A percentile compares a stretch with the other conserved stretches of the same genome.
phyloP scores from a whole-genome alignment of 2,329 filamentous ascomycete genomes.

The Trichophyton mentagrophytes region DNA sequence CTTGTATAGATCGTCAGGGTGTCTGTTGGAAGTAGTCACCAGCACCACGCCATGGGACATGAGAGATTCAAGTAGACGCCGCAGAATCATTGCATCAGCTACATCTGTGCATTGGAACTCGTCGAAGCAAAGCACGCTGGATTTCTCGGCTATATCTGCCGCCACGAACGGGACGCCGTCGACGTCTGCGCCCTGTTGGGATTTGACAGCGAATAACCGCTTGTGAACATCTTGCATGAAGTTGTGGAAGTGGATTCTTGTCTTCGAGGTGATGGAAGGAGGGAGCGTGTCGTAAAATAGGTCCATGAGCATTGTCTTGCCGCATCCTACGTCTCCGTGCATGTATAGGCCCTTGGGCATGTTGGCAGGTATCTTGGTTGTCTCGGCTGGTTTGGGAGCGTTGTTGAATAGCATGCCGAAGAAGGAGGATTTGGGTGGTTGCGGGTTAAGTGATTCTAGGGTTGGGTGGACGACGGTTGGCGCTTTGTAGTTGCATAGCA shows the following conservation, averaged over 20 bases:
- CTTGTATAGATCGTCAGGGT: slow-evolving; percentile 91
- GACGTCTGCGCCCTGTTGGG: slow-evolving; percentile 74
- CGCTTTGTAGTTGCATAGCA: slow-evolving; percentile 60
- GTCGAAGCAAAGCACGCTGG: slow-evolving; percentile 87
- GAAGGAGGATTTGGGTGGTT: slow-evolving; percentile 35
- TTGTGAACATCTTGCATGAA: slow-evolving; percentile 99
- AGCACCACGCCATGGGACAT: slow-evolving; percentile 97
- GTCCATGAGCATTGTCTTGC: slow-evolving; percentile 99
- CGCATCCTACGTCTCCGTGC: slow-evolving; percentile 90
- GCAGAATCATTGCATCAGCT: slow-evolving; percentile 93
- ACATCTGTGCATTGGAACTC: slow-evolving; percentile 99
- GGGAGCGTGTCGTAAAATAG: slow-evolving; percentile 92
- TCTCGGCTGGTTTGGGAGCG: slow-evolving; percentile 21
- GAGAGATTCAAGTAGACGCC: slow-evolving; percentile 71
- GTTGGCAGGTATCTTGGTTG: slow-evolving; percentile 48
- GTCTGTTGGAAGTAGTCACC: slow-evolving; percentile 92
- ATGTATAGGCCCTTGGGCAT: slow-evolving; percentile 86
- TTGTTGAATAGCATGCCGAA: slow-evolving; percentile 36
- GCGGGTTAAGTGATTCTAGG: slow-evolving; percentile 51
- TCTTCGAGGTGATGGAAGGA: slow-evolving; percentile 64
- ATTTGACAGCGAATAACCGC: slow-evolving; percentile 78
- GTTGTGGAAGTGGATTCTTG: slow-evolving; percentile 94
- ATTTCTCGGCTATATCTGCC: slow-evolving; percentile 77
- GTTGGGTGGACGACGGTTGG: slow-evolving; percentile 64
- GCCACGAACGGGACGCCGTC: slow-evolving; percentile 87